Evolutionary conservation across 768 basidiomycete species (phyloP).

Genomic region (Termitomyces sp.): DNA sequence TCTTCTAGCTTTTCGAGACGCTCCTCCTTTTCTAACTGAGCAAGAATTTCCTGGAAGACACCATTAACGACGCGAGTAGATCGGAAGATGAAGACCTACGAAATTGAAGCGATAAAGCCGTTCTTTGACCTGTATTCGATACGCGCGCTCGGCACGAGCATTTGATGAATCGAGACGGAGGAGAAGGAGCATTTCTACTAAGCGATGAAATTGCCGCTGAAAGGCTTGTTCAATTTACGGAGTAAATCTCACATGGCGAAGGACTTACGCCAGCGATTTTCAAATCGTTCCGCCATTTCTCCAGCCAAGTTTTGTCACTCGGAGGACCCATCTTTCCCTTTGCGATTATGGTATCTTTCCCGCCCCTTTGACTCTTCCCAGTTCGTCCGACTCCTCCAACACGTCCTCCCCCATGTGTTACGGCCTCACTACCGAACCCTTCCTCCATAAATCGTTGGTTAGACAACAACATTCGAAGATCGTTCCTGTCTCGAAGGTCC

Average conservation of each 20-base stretch:
- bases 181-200: conserved; percentile 88
- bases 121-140: conserved; percentile 90
- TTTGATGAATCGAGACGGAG: conserved; percentile 62
- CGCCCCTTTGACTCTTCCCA: conserved; percentile 31
- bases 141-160: conserved; percentile 49
- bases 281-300: conserved; percentile 73
- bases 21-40: conserved; percentile 83
- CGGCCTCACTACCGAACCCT: conserved; percentile 45
- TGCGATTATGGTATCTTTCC: conserved; percentile 8
- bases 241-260: neutral
- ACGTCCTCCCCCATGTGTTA: conserved; percentile 46
- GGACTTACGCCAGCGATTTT: conserved; percentile 82
- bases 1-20: conserved; percentile 86
- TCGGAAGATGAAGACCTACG: conserved; percentile 39
- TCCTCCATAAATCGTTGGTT: conserved; percentile 65
- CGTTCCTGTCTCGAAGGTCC: conserved; percentile 90
- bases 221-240: neutral
- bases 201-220: conserved; percentile 89
- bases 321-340: conserved; percentile 75
- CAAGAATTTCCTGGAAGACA: conserved; percentile 66
- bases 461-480: conserved; percentile 71
- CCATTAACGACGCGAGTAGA: neutral
- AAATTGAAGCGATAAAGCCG: conserved; percentile 93
- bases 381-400: conserved; percentile 40
- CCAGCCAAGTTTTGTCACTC: conserved; percentile 68